Evolutionary conservation across 2,329 filamentous ascomycete genomes (phyloP), one percentile per base, ranked within the genome.

Genomic region (Elsinoe batatas): DNA sequence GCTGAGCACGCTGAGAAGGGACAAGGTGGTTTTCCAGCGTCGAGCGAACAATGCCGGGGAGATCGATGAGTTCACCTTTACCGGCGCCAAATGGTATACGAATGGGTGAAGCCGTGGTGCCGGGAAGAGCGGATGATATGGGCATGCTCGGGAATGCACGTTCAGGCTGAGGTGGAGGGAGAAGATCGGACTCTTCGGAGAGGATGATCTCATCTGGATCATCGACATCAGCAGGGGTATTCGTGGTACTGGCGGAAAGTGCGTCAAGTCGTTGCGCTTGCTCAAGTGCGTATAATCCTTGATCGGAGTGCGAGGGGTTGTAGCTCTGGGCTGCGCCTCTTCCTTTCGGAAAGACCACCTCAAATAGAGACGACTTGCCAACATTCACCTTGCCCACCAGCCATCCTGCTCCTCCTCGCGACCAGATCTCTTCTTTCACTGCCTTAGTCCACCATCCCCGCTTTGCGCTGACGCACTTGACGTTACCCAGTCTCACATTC

Each of bases 381-480:
- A 97, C 94, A 66, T 98, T 98, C 60, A 90, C 89, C 70, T 95
- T 97, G n/a, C 93, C 93, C 2, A 98, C 87, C 76, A 98, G 84
- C 91, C 93, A 98, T 13, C 87, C 85, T 13, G 84, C 93, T 3
- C 91, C 91, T 3, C 89, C 90, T 49, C 88, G 81, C 42, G 83
- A 73, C 79, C 83, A 91, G 46, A 98, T 90, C 47, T 91, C 85
- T 62, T 95, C 84, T 68, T 88, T 95, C 56, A 98, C 73, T 50
- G 86, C 76, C 61, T 80, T 86, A 0, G 91, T 95, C 88, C 91
- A 96, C 93, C 94, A 98, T 8, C 80, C 80, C 57, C 88, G 78
- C 65, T 87, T 87, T 8, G 91, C 83, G 64, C 91, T 96, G 40
- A 98, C 90, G 66, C 89, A 89, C 60, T 80, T 79, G 10, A 97